These are phyloP conservation scores for Ceratocystis huliohia DNA, from an alignment of 2,329 filamentous ascomycete genomes.

Conservation along the genomic window DNA sequence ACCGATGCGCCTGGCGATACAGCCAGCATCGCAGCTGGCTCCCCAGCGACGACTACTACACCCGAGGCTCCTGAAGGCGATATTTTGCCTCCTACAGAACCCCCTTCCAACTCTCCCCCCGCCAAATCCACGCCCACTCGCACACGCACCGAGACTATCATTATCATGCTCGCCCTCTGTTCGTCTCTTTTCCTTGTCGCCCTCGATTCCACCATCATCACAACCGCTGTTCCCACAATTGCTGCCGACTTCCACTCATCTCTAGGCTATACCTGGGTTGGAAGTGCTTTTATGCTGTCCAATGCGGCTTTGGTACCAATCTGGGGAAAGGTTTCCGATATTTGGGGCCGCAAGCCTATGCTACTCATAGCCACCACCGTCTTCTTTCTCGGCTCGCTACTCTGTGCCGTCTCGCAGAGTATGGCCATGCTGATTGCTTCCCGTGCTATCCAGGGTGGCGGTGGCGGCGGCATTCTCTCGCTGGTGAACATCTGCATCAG, in stretches of 20 bases:
- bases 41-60: conserved; percentile 23
- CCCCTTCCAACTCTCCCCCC: not conserved
- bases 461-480: conserved; percentile 46
- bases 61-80: conserved; percentile 22
- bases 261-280: conserved; percentile 65
- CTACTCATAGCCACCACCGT: conserved; percentile 38
- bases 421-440: conserved; percentile 43
- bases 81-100: not conserved
- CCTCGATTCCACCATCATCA: conserved; percentile 49
- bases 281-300: conserved; percentile 58
- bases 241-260: conserved; percentile 50
- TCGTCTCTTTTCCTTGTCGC: conserved; percentile 41
- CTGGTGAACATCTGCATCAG: conserved; percentile 47
- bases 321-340: conserved; percentile 53
- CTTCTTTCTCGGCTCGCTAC: conserved; percentile 43
- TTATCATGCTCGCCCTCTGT: conserved; percentile 34
- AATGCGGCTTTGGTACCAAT: conserved; percentile 54
- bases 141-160: conserved; percentile 30
- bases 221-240: conserved; percentile 56
- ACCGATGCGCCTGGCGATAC: not conserved
- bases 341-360: conserved; percentile 46
- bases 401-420: conserved; percentile 39
- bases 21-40: not conserved
- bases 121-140: conserved; percentile 21
- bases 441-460: conserved; percentile 44